Evolutionary conservation across 192 early-diverging fungal species (phyloP), one percentile per base, ranked within the genome.

Genomic region (Linnemannia hyalina): DNA sequence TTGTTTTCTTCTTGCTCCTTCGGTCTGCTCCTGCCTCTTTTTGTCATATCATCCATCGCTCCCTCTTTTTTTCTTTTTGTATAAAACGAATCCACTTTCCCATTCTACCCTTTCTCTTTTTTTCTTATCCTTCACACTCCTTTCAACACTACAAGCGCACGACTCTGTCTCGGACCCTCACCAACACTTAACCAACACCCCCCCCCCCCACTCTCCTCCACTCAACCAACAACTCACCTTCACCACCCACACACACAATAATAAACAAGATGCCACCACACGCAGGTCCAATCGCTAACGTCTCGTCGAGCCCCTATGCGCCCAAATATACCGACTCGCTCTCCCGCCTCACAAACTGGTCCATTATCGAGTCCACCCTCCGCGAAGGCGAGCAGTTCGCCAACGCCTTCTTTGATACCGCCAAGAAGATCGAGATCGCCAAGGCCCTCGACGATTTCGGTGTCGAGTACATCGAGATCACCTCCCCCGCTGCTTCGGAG

Each of bases 361-460:
- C 94, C 89, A 98, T 99, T 83, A 99, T 99, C 88, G 98, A 99
- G 77, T 97, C 97, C 3, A 99, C 98, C 20, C 89, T 99, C 75
- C 92, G 98, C 82, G 97, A 99, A 94, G 98, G 98, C 44, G 98
- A 99, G 90, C 98, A 99, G 90, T 99, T 99, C 90, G 97, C 97
- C 84, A 99, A 99, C 88, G 98, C 98, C 70, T 99, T 99, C 91
- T 99, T 99, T 80, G 95, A 96, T 83, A 97, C 96, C 20, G 98
- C 95, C 81, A 98, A 97, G 93, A 99, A 99, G 92, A 95, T 99
- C 78, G 96, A 97, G 83, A 99, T 99, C 75, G 98, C 98, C 82
- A 98, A 97, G 92, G 97, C 97, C n/a, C 93, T 99, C 29, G 98
- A 99, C 83, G 96, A 95, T 26, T 97, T 99, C 88, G 98, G 98